Percentiles rank a stretch among this genome's conserved stretches.
Evolutionary conservation across 345 rosid species (phyloP).

Genomic region (Raphanus sativus): DNA sequence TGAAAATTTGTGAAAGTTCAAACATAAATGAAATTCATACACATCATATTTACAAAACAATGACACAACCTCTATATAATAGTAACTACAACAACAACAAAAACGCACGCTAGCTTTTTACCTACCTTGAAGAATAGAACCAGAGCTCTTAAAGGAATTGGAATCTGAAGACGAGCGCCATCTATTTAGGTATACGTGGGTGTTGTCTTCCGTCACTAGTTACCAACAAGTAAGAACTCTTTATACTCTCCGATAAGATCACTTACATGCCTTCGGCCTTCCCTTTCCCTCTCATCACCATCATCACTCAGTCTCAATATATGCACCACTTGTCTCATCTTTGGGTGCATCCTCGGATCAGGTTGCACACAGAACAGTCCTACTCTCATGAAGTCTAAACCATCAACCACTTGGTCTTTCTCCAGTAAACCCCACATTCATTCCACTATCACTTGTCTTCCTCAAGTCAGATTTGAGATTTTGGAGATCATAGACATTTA

Average conservation of each 20-base stretch:
- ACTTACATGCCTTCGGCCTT: constrained; percentile 58
- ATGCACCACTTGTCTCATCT: constrained; percentile 79
- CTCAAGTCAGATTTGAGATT: no score
- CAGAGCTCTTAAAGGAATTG: constrained; percentile 24
- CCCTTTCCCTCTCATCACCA: constrained; percentile 43
- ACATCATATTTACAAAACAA: no score
- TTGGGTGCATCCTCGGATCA: constrained; percentile 51
- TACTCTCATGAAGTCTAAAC: constrained; percentile 49
- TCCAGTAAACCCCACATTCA: constrained; percentile 33
- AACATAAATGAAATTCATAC: no score
- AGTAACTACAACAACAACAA: no score
- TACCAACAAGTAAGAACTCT: constrained; percentile 29
- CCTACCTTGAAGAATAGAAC: constrained; percentile 20
- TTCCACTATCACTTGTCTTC: no score
- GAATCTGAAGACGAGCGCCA: constrained; percentile 42
- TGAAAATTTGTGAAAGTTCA: no score
- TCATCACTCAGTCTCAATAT: constrained; percentile 40
- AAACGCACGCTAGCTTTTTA: neutral
- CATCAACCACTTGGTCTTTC: constrained; percentile 41
- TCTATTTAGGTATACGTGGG: constrained; percentile 50
- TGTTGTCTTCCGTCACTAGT: constrained; percentile 5
- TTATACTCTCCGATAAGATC: constrained; percentile 46
- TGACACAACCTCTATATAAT: no score
- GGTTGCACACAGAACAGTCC: constrained; percentile 67
- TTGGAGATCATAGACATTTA: no score